Evolutionary conservation across 2,329 filamentous ascomycete genomes (phyloP).

Genomic region (Xylariaceae sp.): DNA sequence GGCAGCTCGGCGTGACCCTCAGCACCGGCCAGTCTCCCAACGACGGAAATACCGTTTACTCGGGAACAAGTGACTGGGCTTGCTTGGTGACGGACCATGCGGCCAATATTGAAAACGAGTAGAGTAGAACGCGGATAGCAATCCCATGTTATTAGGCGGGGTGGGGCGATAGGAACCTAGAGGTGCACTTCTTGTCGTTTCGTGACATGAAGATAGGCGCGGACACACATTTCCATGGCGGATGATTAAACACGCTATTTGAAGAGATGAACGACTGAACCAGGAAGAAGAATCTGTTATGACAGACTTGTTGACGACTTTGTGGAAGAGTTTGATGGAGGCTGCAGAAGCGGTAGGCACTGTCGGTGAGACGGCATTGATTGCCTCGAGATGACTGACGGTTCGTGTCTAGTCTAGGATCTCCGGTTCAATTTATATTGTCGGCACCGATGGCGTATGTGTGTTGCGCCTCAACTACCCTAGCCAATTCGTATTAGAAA

Average conservation of each 20-base stretch:
- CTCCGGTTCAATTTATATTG: no score
- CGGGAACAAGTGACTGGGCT: constrained; percentile 36
- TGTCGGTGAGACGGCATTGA: no score
- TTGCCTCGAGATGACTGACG: no score
- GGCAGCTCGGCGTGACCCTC: constrained; percentile 31
- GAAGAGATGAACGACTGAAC: neutral
- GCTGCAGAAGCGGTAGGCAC: no score
- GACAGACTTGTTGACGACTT: no score
- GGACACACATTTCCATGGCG: neutral
- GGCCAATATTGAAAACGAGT: constrained; percentile 24
- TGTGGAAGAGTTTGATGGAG: no score
- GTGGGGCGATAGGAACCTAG: neutral
- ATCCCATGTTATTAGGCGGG: neutral
- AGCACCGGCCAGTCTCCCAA: constrained; percentile 39
- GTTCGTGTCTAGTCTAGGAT: no score
- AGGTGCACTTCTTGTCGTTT: neutral
- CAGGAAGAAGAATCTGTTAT: no score
- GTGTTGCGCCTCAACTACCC: no score
- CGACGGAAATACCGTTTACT: constrained; percentile 43
- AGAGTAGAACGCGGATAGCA: neutral
- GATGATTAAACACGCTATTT: neutral
- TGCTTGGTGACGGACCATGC: constrained; percentile 43
- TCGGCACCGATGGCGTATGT: no score
- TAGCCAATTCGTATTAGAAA: no score
- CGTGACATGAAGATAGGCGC: no score